Percentiles rank a stretch among this genome's conserved stretches.
Conservation (phyloP, 768 basidiomycete genomes). For the Rhizopogon vinicolor region DNA sequence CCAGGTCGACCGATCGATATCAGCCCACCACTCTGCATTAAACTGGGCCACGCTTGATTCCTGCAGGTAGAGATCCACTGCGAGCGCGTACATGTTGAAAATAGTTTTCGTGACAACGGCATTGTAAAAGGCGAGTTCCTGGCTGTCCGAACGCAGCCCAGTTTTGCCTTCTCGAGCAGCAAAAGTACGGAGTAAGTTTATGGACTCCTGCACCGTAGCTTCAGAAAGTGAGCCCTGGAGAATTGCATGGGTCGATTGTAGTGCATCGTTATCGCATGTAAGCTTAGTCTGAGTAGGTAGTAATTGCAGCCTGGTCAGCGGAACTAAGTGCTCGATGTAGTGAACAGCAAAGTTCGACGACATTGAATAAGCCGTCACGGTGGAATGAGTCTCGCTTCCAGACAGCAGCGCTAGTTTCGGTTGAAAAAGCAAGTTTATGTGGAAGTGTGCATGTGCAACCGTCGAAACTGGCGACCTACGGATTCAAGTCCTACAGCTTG, state of each 20-base stretch:
- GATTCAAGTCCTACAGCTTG: too few species aligned
- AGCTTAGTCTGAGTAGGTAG: constrained; percentile 3
- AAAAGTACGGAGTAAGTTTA: constrained; percentile 11
- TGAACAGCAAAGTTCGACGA: constrained; percentile 19
- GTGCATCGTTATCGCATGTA: constrained; percentile 7
- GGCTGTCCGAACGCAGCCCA: neutral
- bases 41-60: constrained; percentile 68
- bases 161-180: neutral
- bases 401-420: too few species aligned
- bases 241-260: constrained; percentile 11
- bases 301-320: constrained; percentile 10
- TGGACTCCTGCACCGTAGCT: constrained; percentile 11
- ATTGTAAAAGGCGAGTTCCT: constrained; percentile 11
- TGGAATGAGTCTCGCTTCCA: neutral
- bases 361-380: constrained; percentile 4
- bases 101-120: constrained; percentile 47
- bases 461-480: too few species aligned
- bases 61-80: constrained; percentile 57
- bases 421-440: neutral
- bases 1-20: constrained; percentile 54
- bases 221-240: constrained; percentile 18
- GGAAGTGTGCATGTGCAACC: too few species aligned
- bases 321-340: constrained; percentile 21
- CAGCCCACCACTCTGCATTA: constrained; percentile 85
- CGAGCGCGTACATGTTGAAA: constrained; percentile 58